These are phyloP conservation scores for Phytophthora pisi DNA, from an alignment of 352 stramenopile species.

Conservation along the genomic window DNA sequence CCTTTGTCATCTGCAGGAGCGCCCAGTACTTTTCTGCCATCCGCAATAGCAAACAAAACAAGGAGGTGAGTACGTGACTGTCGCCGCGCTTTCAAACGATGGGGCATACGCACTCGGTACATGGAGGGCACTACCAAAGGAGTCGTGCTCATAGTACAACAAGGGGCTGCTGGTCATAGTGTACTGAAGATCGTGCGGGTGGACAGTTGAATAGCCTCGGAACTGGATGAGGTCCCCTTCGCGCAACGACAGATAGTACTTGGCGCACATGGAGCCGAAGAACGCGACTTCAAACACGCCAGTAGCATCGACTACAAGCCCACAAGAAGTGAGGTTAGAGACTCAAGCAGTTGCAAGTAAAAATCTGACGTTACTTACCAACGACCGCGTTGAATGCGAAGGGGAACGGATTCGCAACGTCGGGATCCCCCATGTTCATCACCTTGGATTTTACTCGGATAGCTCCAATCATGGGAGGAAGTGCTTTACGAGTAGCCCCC, in stretches of 20 bases:
- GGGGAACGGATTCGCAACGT: constrained; percentile 54
- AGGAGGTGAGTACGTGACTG: neutral
- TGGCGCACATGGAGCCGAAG: constrained; percentile 67
- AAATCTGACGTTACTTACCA: constrained; percentile 27
- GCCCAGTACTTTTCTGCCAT: constrained; percentile 63
- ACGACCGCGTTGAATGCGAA: constrained; percentile 74
- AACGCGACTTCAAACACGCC: constrained; percentile 64
- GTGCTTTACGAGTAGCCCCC: neutral
- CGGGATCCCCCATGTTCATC: constrained; percentile 50
- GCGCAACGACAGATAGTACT: constrained; percentile 54
- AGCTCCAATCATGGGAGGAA: constrained; percentile 52
- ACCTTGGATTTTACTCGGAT: constrained; percentile 67
- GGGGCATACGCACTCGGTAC: constrained; percentile 37
- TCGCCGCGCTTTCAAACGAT: neutral
- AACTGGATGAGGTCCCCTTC: constrained; percentile 72
- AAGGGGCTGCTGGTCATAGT: constrained; percentile 21
- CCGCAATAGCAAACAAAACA: neutral
- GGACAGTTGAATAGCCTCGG: constrained; percentile 41
- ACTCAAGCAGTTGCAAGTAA: neutral
- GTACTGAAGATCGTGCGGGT: constrained; percentile 17
- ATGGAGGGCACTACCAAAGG: constrained; percentile 38
- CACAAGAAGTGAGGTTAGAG: constrained; percentile 1
- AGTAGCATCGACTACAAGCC: constrained; percentile 43
- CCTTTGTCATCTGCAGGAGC: constrained; percentile 40
- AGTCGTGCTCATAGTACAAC: constrained; percentile 43